Evolutionary conservation across 805 yeast species (phyloP), one percentile per base, ranked within the genome.

Genomic region (Myxozyma lipomycoides): DNA sequence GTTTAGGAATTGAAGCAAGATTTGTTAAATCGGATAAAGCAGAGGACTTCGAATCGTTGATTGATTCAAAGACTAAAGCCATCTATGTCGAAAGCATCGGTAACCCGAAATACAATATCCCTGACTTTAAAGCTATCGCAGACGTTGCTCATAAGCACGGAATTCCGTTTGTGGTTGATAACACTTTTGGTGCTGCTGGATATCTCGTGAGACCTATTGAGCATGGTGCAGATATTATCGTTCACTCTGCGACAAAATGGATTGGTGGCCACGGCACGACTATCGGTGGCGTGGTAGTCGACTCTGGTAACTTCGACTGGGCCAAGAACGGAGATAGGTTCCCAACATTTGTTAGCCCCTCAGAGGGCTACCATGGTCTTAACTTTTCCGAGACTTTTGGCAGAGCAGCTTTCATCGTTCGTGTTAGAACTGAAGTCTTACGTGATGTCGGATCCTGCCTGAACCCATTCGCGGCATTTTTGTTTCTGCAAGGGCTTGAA

Each of bases 181-280:
- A 90, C 79, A 90, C 98, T 18, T 90, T 90, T 63, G 98, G 96
- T 66, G 96, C 96, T 40, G 97, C 95, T 70, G 97, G 97, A 44
- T 89, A 72, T 74, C 78, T 86, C 62, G 79, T 86, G 53, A 81
- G 78, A 60, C 98, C 98, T 56, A 71, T 90, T 60, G 85, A 85
- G 56, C 84, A 79, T 64, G 97, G 97, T 60, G 97, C 88, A 42
- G 96, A 90, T 67, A 84, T 90, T 59, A 84, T 91, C 30, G 85
- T 85, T 19, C 96, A 90, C 70, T 89, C 96, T 55, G 96, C 96
- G 48, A 90, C 98, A 52, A 90, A 90, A 47, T 91, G 96, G 96
- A 90, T 90, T 60, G 95, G 95, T 58, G 98, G 97, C 52, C 97
- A 90, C 67, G 97, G 98, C 66, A 88, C 86, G 50, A 87, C 96